A percentile compares a stretch with the other conserved stretches of the same genome.
These are phyloP conservation scores for Acacia crassicarpa DNA, from an alignment of 306 rosid species.

Conservation along the genomic window DNA sequence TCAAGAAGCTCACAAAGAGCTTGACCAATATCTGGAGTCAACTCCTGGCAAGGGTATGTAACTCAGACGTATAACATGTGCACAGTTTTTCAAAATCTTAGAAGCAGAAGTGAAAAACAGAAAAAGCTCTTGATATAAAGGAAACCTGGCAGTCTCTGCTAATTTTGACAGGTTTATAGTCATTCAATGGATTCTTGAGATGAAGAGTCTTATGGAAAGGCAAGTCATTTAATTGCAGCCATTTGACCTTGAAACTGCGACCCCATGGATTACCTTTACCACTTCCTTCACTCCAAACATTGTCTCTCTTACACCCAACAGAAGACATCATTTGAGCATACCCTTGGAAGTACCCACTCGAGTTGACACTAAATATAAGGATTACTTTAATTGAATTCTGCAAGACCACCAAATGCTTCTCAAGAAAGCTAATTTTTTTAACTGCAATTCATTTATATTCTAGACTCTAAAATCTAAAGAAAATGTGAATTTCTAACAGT, in stretches of 20 bases:
- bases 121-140: conserved; percentile 13
- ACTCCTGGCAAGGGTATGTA: conserved; percentile 53
- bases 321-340: conserved; percentile 82
- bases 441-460: not conserved
- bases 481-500: conserved; percentile 21
- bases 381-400: conserved; percentile 73
- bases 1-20: conserved; percentile 83
- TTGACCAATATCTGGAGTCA: conserved; percentile 72
- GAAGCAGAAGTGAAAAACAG: not conserved
- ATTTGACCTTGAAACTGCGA: conserved; percentile 73
- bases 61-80: conserved; percentile 25
- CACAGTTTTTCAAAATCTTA: conserved; percentile 15
- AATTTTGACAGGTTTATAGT: conserved; percentile 83
- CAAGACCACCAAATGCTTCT: conserved; percentile 50
- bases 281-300: conserved; percentile 70
- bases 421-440: conserved; percentile 22
- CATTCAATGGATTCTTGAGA: conserved; percentile 83
- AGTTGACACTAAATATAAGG: conserved; percentile 79
- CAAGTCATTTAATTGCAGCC: conserved; percentile 67
- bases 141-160: conserved; percentile 87
- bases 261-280: conserved; percentile 80
- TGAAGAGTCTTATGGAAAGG: conserved; percentile 79
- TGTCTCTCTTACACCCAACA: conserved; percentile 73
- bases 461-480: not conserved
- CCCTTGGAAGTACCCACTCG: conserved; percentile 90